Percentiles rank a stretch among this genome's conserved stretches.
These are phyloP conservation scores for Claviceps lovelessii DNA, from an alignment of 2,329 filamentous ascomycete genomes.

Conservation along the genomic window DNA sequence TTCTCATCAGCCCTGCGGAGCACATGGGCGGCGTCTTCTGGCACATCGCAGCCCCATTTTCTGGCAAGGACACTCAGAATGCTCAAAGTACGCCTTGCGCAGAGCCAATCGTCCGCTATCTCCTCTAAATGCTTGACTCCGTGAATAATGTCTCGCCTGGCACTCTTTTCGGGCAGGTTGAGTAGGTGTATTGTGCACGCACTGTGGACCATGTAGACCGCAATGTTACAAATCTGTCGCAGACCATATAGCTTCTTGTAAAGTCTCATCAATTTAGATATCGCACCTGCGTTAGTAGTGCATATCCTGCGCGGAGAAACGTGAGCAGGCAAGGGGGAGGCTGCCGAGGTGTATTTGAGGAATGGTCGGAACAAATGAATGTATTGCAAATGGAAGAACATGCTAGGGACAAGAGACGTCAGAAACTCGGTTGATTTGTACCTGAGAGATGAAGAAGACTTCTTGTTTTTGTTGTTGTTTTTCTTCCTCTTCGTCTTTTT, in stretches of 20 bases:
- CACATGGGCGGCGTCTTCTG: slow-evolving; percentile 64
- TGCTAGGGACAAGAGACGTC: slow-evolving; percentile 39
- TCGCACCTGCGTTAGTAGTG: slow-evolving; percentile 73
- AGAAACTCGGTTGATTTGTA: slow-evolving; percentile 6
- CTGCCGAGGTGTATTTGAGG: slow-evolving; percentile 70
- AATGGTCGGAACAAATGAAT: slow-evolving; percentile 94
- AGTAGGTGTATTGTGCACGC: slow-evolving; percentile 90
- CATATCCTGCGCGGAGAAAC: slow-evolving; percentile 85
- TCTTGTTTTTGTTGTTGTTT: too few relatives aligned
- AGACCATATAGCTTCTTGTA: slow-evolving; percentile 89
- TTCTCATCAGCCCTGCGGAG: slow-evolving; percentile 67
- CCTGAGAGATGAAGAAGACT: not conserved
- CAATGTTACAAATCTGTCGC: slow-evolving; percentile 89
- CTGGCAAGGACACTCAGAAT: slow-evolving; percentile 72
- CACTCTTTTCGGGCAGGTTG: slow-evolving; percentile 84
- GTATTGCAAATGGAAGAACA: slow-evolving; percentile 94
- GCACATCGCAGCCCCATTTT: slow-evolving; percentile 83
- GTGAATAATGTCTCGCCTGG: slow-evolving; percentile 76
- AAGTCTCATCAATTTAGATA: slow-evolving; percentile 84
- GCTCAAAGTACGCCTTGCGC: slow-evolving; percentile 68
- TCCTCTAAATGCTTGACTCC: slow-evolving; percentile 87
- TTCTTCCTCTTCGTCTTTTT: not conserved
- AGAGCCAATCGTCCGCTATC: slow-evolving; percentile 89
- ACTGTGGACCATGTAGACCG: slow-evolving; percentile 87
- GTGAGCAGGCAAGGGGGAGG: slow-evolving; percentile 70